Conservation (phyloP, 805 yeast genomes). For the Nakazawaea wyomingensis region DNA sequence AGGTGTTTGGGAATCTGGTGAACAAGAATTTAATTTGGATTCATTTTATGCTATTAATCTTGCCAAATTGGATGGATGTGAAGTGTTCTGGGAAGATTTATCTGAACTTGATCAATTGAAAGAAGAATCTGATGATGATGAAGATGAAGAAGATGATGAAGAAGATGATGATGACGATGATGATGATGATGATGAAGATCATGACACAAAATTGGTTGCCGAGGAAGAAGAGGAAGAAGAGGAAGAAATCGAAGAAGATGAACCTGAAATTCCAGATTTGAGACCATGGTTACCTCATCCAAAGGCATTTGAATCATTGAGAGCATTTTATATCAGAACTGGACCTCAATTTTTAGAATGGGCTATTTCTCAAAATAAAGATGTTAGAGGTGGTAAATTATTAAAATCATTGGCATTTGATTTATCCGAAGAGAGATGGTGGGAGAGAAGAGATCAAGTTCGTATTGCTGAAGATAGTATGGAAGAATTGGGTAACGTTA, state of each 20-base stretch:
- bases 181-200: constrained; percentile 37
- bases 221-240: constrained; percentile 53
- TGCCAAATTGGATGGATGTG: constrained; percentile 82
- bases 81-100: constrained; percentile 86
- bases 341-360: constrained; percentile 87
- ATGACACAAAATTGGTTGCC: constrained; percentile 35
- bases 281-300: constrained; percentile 98
- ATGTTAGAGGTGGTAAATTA: constrained; percentile 88
- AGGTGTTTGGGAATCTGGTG: constrained; percentile 87
- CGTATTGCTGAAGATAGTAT: constrained; percentile 82
- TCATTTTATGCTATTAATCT: constrained; percentile 83
- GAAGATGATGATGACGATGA: constrained; percentile 68
- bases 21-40: constrained; percentile 78
- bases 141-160: constrained; percentile 60
- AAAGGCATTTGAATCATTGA: constrained; percentile 79
- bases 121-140: constrained; percentile 61
- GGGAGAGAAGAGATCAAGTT: constrained; percentile 96
- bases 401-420: constrained; percentile 87
- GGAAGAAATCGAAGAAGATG: constrained; percentile 59
- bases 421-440: constrained; percentile 90
- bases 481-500: constrained; percentile 90
- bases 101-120: constrained; percentile 47
- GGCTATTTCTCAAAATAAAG: constrained; percentile 84
- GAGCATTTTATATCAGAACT: constrained; percentile 80
- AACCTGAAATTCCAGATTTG: constrained; percentile 76